Evolutionary conservation across 2,329 filamentous ascomycete species (phyloP).

Genomic region (Lasiodiplodia sp.): DNA sequence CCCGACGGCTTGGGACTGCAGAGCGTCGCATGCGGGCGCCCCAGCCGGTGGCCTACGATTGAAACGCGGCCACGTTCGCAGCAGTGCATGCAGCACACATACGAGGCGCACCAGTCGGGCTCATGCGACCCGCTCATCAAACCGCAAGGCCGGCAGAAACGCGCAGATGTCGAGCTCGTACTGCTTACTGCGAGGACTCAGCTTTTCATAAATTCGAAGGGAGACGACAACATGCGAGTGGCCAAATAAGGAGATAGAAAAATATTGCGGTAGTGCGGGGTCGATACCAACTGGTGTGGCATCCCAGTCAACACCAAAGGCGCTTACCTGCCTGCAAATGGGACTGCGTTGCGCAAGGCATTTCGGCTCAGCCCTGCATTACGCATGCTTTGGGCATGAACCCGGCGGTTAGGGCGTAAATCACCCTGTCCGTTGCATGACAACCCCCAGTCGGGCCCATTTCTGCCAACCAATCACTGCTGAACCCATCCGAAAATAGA

Average conservation of each 20-base stretch:
- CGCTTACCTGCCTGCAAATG: not conserved
- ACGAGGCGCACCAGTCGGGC: not conserved
- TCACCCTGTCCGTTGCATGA: not conserved
- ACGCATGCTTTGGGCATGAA: not conserved
- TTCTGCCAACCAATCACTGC: not conserved
- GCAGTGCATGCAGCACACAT: not conserved
- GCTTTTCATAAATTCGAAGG: not conserved
- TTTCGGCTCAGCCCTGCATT: not conserved
- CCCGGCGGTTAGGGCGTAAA: no score
- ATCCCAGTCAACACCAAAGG: not conserved
- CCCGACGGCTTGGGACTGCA: not conserved
- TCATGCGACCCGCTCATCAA: not conserved
- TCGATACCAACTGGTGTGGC: no score
- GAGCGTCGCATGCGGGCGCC: not conserved
- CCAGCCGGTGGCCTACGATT: not conserved
- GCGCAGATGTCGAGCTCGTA: not conserved
- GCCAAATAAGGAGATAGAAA: not conserved
- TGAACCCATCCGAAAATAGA: not conserved
- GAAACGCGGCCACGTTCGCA: constrained; percentile 16
- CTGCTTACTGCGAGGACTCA: not conserved
- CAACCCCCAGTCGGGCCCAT: no score
- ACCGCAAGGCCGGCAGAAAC: not conserved
- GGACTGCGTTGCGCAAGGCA: not conserved
- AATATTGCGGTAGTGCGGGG: constrained; percentile 1
- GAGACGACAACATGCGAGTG: not conserved